Evolutionary conservation across 768 basidiomycete species (phyloP).

Genomic region (Collybia nuda): DNA sequence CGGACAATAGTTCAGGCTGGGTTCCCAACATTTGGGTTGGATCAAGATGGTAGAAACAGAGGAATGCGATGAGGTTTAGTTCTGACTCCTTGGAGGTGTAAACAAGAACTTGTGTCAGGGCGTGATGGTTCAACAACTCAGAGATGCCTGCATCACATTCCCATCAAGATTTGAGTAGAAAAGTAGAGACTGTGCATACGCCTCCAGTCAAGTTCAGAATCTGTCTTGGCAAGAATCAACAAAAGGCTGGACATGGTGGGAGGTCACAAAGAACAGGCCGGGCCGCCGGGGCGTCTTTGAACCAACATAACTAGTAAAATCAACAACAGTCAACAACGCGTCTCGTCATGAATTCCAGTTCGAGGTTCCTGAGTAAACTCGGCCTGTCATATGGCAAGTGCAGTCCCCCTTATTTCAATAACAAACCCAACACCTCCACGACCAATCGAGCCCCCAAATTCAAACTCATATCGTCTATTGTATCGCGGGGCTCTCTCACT

Average conservation of each 20-base stretch:
- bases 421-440: constrained; percentile 19
- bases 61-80: too few species aligned
- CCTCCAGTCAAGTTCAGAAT: constrained; percentile 1
- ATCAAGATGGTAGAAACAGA: too few species aligned
- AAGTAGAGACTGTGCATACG: constrained; percentile 4
- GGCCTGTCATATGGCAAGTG: constrained; percentile 12
- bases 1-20: neutral
- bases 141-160: neutral
- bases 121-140: too few species aligned
- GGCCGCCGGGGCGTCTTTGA: neutral
- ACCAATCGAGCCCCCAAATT: constrained; percentile 6
- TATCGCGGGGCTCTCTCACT: constrained; percentile 76
- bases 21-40: neutral
- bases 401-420: constrained; percentile 8
- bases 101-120: too few species aligned
- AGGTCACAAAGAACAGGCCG: neutral
- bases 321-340: constrained; percentile 10
- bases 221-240: constrained; percentile 5
- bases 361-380: neutral
- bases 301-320: too few species aligned
- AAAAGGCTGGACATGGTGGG: constrained; percentile 7
- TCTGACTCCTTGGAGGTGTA: too few species aligned
- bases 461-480: constrained; percentile 50
- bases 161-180: neutral
- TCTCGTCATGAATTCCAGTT: neutral